Percentiles rank a stretch among this genome's conserved stretches.
Evolutionary conservation across 2,329 filamentous ascomycete genomes (phyloP).

Genomic region (Trichoderma koningiopsis): DNA sequence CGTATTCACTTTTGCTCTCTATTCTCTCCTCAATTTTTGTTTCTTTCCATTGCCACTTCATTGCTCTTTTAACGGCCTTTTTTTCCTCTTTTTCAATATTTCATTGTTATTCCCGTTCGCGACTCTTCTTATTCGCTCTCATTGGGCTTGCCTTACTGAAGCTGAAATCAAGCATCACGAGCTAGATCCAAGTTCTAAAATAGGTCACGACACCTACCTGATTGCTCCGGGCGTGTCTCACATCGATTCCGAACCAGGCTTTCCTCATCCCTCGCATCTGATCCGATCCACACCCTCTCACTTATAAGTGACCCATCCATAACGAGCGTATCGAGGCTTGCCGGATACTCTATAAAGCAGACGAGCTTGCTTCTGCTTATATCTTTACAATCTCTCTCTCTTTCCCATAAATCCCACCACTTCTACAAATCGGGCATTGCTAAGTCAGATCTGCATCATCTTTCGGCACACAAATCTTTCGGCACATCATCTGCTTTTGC

Average conservation of each 20-base stretch:
- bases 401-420: not conserved
- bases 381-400: not conserved
- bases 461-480: conserved; percentile 4
- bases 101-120: not conserved
- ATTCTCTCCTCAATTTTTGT: not conserved
- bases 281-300: conserved; percentile 8
- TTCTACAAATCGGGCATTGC: not conserved
- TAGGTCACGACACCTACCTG: not conserved
- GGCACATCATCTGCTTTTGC: not conserved
- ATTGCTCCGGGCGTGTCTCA: conserved; percentile 2
- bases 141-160: not conserved
- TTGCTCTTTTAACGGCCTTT: not conserved
- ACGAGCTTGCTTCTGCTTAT: not conserved
- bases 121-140: not conserved
- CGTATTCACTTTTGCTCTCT: not conserved
- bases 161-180: conserved; percentile 1
- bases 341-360: not conserved
- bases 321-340: not conserved
- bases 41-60: not conserved
- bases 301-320: conserved; percentile 12
- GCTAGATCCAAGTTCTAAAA: not conserved
- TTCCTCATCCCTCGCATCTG: conserved; percentile 15
- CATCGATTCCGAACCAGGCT: not conserved
- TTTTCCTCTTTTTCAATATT: not conserved
- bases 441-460: not conserved